A percentile compares a stretch with the other conserved stretches of the same genome.
Conservation (phyloP, 495 filamentous ascomycete species). For the Penicillium cataractarum region DNA sequence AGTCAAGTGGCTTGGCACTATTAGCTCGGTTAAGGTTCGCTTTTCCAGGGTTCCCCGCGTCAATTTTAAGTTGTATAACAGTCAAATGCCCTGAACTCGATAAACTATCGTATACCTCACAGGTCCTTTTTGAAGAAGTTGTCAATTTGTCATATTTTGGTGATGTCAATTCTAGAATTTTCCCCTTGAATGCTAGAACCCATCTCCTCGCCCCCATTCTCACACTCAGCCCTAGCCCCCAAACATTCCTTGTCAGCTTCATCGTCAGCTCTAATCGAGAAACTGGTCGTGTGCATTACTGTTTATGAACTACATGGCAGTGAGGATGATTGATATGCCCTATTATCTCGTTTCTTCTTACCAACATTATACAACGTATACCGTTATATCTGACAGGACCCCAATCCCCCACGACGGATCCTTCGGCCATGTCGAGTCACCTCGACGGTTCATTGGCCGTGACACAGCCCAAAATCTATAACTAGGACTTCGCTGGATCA, state of each 20-base stretch:
- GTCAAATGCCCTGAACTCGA: neutral
- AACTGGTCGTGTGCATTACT: neutral
- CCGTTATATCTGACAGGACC: neutral
- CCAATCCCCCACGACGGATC: neutral
- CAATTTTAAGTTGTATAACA: neutral
- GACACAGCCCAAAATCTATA: neutral
- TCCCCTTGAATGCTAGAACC: neutral
- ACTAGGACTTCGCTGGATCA: neutral
- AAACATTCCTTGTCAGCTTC: conserved; percentile 52
- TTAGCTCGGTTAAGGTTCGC: neutral
- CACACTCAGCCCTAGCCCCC: conserved; percentile 40
- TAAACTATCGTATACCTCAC: neutral
- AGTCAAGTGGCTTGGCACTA: neutral
- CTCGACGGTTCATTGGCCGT: neutral
- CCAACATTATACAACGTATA: neutral
- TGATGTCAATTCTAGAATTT: neutral
- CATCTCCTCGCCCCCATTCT: neutral
- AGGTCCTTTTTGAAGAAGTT: neutral
- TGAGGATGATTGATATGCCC: neutral
- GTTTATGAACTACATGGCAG: neutral
- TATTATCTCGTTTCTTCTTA: neutral
- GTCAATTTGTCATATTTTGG: neutral
- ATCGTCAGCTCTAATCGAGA: conserved; percentile 55
- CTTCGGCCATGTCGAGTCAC: neutral
- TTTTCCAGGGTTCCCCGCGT: neutral